Evolutionary conservation across 164 flowering plant species (phyloP).

Genomic region (Akebia trifoliata): DNA sequence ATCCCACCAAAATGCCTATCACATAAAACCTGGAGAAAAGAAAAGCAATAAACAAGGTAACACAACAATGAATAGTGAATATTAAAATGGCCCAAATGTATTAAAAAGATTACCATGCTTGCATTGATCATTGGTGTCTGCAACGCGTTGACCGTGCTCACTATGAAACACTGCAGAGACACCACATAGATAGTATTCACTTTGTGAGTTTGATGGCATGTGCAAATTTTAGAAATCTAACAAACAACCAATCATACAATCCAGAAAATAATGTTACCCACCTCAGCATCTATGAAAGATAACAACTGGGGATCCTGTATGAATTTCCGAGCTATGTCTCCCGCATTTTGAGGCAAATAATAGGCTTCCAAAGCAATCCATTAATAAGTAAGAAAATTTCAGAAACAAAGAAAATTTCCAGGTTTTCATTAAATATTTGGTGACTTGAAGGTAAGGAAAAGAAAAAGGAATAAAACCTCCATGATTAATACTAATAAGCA

Average conservation of each 20-base stretch:
- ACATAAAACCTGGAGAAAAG: slow-evolving; percentile 66
- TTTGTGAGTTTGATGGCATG: neutral
- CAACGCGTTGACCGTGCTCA: slow-evolving; percentile 91
- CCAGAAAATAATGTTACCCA: slow-evolving; percentile 17
- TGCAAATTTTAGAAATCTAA: neutral
- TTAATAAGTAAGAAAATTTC: neutral
- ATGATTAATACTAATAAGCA: neutral
- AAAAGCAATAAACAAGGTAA: slow-evolving; percentile 8
- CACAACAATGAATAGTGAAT: neutral
- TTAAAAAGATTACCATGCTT: slow-evolving; percentile 60
- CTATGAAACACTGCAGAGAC: slow-evolving; percentile 84
- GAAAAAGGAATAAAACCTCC: neutral
- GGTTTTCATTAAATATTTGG: neutral
- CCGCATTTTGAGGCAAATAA: slow-evolving; percentile 96
- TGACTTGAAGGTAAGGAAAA: neutral
- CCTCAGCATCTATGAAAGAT: slow-evolving; percentile 97
- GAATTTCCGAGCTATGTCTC: slow-evolving; percentile 80
- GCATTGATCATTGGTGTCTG: slow-evolving; percentile 99
- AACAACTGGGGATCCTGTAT: slow-evolving; percentile 77
- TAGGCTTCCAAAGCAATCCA: slow-evolving; percentile 53
- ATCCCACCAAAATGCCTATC: slow-evolving; percentile 98
- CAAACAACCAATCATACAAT: neutral
- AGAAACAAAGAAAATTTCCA: neutral
- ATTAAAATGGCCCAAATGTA: slow-evolving; percentile 2
- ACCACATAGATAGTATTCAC: neutral